Percentiles rank a stretch among this genome's conserved stretches.
phyloP scores from a whole-genome alignment of 805 yeast genomes.

The Kuraishia hungarica region DNA sequence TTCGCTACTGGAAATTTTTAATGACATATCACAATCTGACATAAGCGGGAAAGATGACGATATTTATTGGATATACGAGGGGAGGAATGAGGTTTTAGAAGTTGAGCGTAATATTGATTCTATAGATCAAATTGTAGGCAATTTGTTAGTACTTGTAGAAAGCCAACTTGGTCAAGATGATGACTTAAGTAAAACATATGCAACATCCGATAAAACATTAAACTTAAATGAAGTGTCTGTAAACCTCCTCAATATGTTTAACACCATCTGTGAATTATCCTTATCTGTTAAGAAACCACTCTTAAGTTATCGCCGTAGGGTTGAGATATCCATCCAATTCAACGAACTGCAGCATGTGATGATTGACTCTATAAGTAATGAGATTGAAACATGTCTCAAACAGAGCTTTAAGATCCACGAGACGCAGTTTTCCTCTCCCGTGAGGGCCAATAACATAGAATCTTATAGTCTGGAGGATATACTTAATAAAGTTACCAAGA shows the following conservation, averaged over 20 bases:
- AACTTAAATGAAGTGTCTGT: slow-evolving; percentile 4
- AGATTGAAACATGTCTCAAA: slow-evolving; percentile 27
- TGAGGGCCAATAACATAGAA: slow-evolving; percentile 10
- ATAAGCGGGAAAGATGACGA: slow-evolving; percentile 4
- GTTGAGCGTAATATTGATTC: slow-evolving; percentile 21
- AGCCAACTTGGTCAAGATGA: slow-evolving; percentile 12
- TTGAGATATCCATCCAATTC: slow-evolving; percentile 33
- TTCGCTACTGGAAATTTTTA: slow-evolving; percentile 10
- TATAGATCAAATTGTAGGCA: slow-evolving; percentile 26
- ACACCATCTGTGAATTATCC: slow-evolving; percentile 21
- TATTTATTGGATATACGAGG: slow-evolving; percentile 23
- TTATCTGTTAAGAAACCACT: slow-evolving; percentile 18
- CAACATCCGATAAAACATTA: slow-evolving; percentile 3
- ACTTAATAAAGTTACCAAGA: slow-evolving; percentile 11
- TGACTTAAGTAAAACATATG: too few species aligned
- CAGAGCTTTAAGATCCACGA: slow-evolving; percentile 28
- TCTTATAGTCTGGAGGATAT: slow-evolving; percentile 4
- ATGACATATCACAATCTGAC: slow-evolving; percentile 3
- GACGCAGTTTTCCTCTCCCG: slow-evolving; percentile 29
- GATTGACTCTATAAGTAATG: slow-evolving; percentile 31
- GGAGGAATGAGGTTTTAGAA: slow-evolving; percentile 21
- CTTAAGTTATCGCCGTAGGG: slow-evolving; percentile 19
- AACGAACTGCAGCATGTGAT: slow-evolving; percentile 32
- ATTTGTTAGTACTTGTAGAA: slow-evolving; percentile 27
- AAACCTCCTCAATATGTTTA: slow-evolving; percentile 21